Evolutionary conservation across 2,329 filamentous ascomycete species (phyloP), one percentile per base, ranked within the genome.

Genomic region (Karstenula rhodostoma): DNA sequence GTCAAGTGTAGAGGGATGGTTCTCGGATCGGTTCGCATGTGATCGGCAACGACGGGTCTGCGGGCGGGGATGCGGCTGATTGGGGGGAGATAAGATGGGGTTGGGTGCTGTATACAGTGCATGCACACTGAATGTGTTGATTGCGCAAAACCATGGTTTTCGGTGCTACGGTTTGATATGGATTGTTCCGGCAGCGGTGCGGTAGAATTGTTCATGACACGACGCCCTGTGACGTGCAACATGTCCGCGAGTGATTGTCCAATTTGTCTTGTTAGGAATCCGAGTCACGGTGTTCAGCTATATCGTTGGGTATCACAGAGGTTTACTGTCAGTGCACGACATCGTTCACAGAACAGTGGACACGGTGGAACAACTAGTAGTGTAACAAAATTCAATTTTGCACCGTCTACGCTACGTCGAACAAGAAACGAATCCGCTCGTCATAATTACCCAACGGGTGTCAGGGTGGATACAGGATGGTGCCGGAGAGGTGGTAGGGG

Each of bases 381-480:
- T n/a, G n/a, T 7, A 49, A 7, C 10, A 32, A 19, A 12, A 25
- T 37, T 15, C 17, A 52, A 40, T 52, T 27, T 53, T 42, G 32
- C 23, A 35, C 12, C 48, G 32, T 51, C 48, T 51, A 51, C 48
- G 32, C 19, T 43, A 53, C 48, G 32, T 51, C 48, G 15, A 43
- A 43, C 12, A 51, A 51, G 32, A 40, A 40, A 32, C 48, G 37
- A 23, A 27, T 12, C 17, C 48, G 48, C 33, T 51, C 33, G 17
- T 51, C 22, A 25, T 9, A 23, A 51, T 40, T 51, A 40, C 33
- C 17, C 40, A 35, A 33, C 23, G 19, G 22, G 32, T 23, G 35
- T 53, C 50, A 43, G 37, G 22, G 50, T 53, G 35, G 50, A 53
- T 53, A 43, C 50, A 53, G 17, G 22, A 23, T 53, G 19, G 50